A percentile compares a stretch with the other conserved stretches of the same genome.
These are phyloP conservation scores for Ascochyta rabiei DNA, from an alignment of 2,329 filamentous ascomycete species.

Conservation along the genomic window DNA sequence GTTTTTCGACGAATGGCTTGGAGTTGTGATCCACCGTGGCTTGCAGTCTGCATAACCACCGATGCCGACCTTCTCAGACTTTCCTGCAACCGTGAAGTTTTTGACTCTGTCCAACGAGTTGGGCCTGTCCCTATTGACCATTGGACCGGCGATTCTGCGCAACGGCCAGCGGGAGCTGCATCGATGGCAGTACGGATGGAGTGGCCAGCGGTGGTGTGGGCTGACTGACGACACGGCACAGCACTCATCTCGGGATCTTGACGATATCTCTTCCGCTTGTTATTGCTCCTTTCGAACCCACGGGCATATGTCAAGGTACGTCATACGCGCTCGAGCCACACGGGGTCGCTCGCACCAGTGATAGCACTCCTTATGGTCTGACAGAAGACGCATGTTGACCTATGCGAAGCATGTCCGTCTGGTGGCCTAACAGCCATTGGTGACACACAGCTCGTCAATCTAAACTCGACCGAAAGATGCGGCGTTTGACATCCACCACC, in stretches of 20 bases:
- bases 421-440: conserved; percentile 20
- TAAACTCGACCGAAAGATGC: conserved; percentile 32
- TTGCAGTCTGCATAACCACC: conserved; percentile 25
- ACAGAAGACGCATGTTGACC: conserved; percentile 26
- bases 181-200: background rate
- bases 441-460: conserved; percentile 45
- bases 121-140: conserved; percentile 2
- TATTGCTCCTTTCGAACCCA: conserved; percentile 26
- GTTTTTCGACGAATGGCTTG: background rate
- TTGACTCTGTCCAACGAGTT: background rate
- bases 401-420: conserved; percentile 33
- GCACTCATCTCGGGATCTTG: conserved; percentile 20
- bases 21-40: conserved; percentile 10
- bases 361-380: conserved; percentile 18
- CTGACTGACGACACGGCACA: conserved; percentile 25
- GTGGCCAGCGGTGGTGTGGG: background rate
- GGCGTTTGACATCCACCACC: conserved; percentile 31
- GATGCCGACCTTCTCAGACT: conserved; percentile 11
- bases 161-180: conserved; percentile 6
- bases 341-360: conserved; percentile 10
- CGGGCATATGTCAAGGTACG: conserved; percentile 31
- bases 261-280: conserved; percentile 30
- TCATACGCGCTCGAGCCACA: conserved; percentile 22
- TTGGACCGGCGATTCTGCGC: conserved; percentile 10
- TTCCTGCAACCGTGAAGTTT: conserved; percentile 19